Evolutionary conservation across 371 early-diverging fungal genomes (phyloP), one percentile per base, ranked within the genome.

Genomic region (Funneliformis caledonium): DNA sequence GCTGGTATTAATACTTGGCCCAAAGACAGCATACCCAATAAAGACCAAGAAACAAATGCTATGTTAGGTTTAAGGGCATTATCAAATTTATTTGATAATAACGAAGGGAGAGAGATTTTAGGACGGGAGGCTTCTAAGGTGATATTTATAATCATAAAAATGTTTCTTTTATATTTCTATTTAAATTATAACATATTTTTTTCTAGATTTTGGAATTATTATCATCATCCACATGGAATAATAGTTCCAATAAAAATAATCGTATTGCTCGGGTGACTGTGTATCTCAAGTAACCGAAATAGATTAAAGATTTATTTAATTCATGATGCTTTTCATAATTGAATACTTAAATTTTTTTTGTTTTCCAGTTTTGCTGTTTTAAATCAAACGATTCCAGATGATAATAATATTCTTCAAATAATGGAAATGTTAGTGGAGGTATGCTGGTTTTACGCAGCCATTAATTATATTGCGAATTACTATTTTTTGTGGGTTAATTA

Each of bases 61-160:
- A 85, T 85, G 84, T 73, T 86, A 70, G 83, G 81, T 2, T 72
- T 85, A 6, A 85, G 84, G 61, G 75, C 83, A 12, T 67, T 86
- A 0, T 83, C 83, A 60, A 86, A 86, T 81, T 80, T 84, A 75
- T 86, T 84, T 72, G 84, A 76, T 10, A 33, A 45, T 12, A 76
- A 65, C 33, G 76, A 67, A 43, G 76, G 76, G 6, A 60, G 33
- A 59, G 62, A 37, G 5, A 10, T 68, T 60, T 42, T 81, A 73
- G 43, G 68, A 19, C 48, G 42, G 4, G 69, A 73, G 14, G 48
- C 59, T 42, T 75, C 76, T 11, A 47, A 22, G 45, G 81, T 81
- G 56, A 42, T 65, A 45, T 26, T 26, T 26, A 26, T 26, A 26
- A 26, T 26, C 26, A 26, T 26, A 26, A 26, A 26, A 26, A 26